Base-by-base conservation (phyloP, 2,329 filamentous ascomycete species). In the Fusarium concolor region DNA sequence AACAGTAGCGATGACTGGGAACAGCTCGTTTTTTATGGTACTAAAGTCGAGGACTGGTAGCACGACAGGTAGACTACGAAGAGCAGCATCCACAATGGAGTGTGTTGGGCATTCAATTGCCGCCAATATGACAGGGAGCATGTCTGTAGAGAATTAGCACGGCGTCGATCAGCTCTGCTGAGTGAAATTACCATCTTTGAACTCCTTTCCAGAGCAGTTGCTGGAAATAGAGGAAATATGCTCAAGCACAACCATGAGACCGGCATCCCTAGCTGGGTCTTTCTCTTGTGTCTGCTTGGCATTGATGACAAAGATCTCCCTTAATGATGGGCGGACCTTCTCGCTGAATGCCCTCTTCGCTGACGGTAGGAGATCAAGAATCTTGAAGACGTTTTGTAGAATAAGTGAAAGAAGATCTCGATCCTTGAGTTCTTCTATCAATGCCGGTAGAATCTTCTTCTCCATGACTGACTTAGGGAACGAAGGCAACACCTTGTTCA, bases 21-120 rank as follows among this genome's bases (percentile, higher is more conserved):
- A 99, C 2, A 99, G 86, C 67, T 98, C 95, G 72, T 97, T 96
- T 79, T 98, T 99, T 74, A 97, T 94, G 0, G 95, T 98, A 70
- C 91, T 96, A 71, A 97, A 98, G 79, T 99, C 96, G 10, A 99
- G 88, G 4, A 96, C 89, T 1, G 94, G 93, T 7, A 98, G 82
- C n/a, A 97, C 87, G 2, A 88, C 85, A 3, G 93, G 90, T 7
- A 99, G 81, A 28, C 90, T 92, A 49, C 91, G 87, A 15, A 99
- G 83, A 4, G 94, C 90, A 6, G 92, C 91, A 79, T 98, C 96
- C 1, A 97, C 92, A 17, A 99, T 84, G 2, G 92, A 91, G 71
- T 97, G 96, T 0, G 94, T 97, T 1, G 93, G 87, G 11, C 94
- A 97, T 73, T 97, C 93, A 55, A 99, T 86, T 0, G 93, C 93